Evolutionary conservation across 495 filamentous ascomycete species (phyloP), one percentile per base, ranked within the genome.

Genomic region (Neurospora sp.): DNA sequence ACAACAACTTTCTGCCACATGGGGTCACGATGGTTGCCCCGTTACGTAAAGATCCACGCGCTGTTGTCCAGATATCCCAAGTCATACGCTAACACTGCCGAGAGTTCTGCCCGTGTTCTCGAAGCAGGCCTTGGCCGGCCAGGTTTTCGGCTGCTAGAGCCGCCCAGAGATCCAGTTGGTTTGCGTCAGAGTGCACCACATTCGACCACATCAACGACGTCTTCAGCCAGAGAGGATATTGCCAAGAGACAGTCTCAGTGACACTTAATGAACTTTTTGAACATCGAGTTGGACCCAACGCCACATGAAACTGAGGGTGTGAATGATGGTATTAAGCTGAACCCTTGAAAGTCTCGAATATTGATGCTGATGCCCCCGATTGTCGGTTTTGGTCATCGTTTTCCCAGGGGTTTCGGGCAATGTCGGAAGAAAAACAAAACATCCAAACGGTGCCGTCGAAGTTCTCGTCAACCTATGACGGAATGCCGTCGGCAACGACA

Each of bases 31-130:
- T 76, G 73, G 45, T 71, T 9, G 76, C 42, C 37, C 39, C 66
- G 77, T 79, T 79, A 79, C 77, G 77, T 78, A 79, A 78, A 71
- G 73, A 38, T 34, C 74, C 76, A 72, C 69, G 48, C 48, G 70
- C 72, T 24, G 24, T 66, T 43, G 66, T 36, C 72, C 62, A 38
- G 70, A 28, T 13, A 62, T 34, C 54, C 28, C 59, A 71, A 28
- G 72, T 77, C 71, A 72, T 74, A 59, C 62, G 24, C 69, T 70
- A 71, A 66, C 70, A 69, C 7, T 69, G 70, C 48, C 37, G 70
- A 70, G 48, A 24, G 9, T 69, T 69, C 48, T 45, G 70, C 5
- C 69, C 73, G 43, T 48, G 24, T 48, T 71, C 21, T 24, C 42
- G 48, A 40, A 54, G n/a, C 24, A 69, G 34, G 43, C 70, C 69